Base-by-base conservation (phyloP, 345 rosid species). In the Boechera divaricarpa region DNA sequence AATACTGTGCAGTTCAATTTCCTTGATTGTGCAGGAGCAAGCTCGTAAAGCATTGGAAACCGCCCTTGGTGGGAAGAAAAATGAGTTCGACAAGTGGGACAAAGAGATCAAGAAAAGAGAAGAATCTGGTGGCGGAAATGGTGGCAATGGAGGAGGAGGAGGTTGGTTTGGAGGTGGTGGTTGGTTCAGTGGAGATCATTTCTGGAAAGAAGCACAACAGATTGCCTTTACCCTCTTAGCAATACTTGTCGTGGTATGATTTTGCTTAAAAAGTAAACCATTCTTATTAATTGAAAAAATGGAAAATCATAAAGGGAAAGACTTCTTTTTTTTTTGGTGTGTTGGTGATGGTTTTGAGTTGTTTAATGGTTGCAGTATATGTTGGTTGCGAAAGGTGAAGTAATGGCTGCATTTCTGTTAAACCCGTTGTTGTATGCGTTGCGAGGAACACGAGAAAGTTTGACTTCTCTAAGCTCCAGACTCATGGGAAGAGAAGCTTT, bases 141-240 rank as follows among this genome's bases (percentile, higher is more conserved):
- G 72, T 72, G 73, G 77, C 36, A 90, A 88, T 21, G 87, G 98
- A 63, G 87, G 94, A 58, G 87, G 96, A 59, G 87, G 98, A 67
- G 93, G 97, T 48, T 90, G 97, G 93, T 94, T 87, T 83, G 96
- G 97, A 47, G 88, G 89, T 88, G 79, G 97, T 16, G 97, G 96
- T 36, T 90, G 96, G 96, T 90, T 84, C 67, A 73, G 79, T 36
- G 92, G 87, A 9, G 94, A 91, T 67, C 70, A 87, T 80, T 94
- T 91, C 82, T 87, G 96, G 97, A 81, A 78, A 18, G 97, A 90
- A 83, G 82, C 84, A 15, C 91, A 91, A 35, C 96, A 91, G 80
- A 65, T 86, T 60, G 77, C 76, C 73, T 85, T 94, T 51, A 81
- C 96, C 6, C 56, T 94, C 52, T 73, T 91, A 55, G 94, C 86